Percentiles rank a stretch among this genome's conserved stretches.
Evolutionary conservation across 1,139 yeast genomes (phyloP).

Genomic region (Geotrichum reessii): DNA sequence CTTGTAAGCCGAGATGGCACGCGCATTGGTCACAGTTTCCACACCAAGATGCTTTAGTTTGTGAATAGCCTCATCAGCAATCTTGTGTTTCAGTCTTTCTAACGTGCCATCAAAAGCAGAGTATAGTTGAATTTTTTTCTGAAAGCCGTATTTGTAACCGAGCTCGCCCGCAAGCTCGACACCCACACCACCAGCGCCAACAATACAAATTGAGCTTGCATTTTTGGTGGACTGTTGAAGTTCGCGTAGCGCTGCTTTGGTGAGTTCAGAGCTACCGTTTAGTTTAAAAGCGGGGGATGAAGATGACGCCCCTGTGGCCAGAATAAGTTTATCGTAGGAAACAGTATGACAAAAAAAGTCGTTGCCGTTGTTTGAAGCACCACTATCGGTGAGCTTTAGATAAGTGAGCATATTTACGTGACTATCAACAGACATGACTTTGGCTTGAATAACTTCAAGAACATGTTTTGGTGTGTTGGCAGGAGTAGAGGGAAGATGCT

Average conservation of each 20-base stretch:
- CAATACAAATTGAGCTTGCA: constrained; percentile 24
- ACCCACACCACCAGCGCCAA: constrained; percentile 30
- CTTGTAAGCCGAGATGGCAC: constrained; percentile 9
- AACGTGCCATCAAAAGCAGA: constrained; percentile 13
- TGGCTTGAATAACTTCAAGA: constrained; percentile 17
- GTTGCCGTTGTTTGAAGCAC: background rate
- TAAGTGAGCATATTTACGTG: constrained; percentile 11
- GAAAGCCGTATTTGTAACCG: constrained; percentile 23
- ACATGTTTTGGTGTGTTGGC: background rate
- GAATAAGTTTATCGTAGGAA: constrained; percentile 12
- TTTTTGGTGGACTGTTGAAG: constrained; percentile 8
- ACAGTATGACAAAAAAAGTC: constrained; percentile 16
- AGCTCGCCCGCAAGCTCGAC: constrained; percentile 28
- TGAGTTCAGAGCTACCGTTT: constrained; percentile 15
- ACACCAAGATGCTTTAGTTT: constrained; percentile 5
- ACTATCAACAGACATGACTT: constrained; percentile 15
- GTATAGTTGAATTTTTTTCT: constrained; percentile 19
- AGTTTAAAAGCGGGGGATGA: constrained; percentile 19
- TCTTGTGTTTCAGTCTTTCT: background rate
- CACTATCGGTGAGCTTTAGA: constrained; percentile 13
- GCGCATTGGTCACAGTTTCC: constrained; percentile 1
- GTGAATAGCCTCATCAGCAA: constrained; percentile 1
- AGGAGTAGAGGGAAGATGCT: constrained; percentile 13
- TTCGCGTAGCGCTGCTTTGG: constrained; percentile 13
- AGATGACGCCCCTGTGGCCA: constrained; percentile 20